A percentile compares a stretch with the other conserved stretches of the same genome.
Conservation (phyloP, 1,139 yeast genomes). For the Debaryomycetaceae sp. region DNA sequence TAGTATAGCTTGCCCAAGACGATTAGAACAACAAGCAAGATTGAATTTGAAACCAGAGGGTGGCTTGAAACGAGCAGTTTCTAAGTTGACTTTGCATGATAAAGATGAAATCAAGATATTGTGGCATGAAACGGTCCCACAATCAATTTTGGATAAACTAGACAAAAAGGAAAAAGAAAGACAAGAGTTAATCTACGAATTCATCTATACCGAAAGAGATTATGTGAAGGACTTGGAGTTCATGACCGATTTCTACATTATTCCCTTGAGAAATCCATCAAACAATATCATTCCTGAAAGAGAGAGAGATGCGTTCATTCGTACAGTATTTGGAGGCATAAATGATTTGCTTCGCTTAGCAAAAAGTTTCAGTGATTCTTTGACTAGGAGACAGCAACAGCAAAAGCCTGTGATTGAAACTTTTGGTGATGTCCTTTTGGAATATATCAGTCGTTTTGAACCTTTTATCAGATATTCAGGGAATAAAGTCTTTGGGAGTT, state of each 20-base stretch:
- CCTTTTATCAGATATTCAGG: slow-evolving; percentile 94
- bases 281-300: slow-evolving; percentile 84
- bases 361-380: slow-evolving; percentile 80
- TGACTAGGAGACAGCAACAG: slow-evolving; percentile 83
- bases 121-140: slow-evolving; percentile 93
- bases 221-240: slow-evolving; percentile 94
- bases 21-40: slow-evolving; percentile 94
- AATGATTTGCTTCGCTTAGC: slow-evolving; percentile 84
- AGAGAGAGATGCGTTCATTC: slow-evolving; percentile 85
- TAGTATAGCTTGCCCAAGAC: slow-evolving; percentile 95
- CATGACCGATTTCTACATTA: slow-evolving; percentile 89
- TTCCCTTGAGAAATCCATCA: slow-evolving; percentile 72
- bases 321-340: slow-evolving; percentile 89
- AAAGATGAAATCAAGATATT: slow-evolving; percentile 82
- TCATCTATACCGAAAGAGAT: slow-evolving; percentile 90
- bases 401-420: slow-evolving; percentile 79
- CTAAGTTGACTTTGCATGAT: slow-evolving; percentile 71
- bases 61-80: slow-evolving; percentile 79
- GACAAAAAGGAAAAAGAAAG: slow-evolving; percentile 87
- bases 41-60: slow-evolving; percentile 86
- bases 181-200: slow-evolving; percentile 93
- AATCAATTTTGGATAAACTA: slow-evolving; percentile 70
- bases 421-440: slow-evolving; percentile 83
- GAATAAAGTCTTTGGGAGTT: slow-evolving; percentile 93
- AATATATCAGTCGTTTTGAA: slow-evolving; percentile 81